These are phyloP conservation scores for Neobulgaria alba DNA, from an alignment of 2,329 filamentous ascomycete species.

Conservation along the genomic window DNA sequence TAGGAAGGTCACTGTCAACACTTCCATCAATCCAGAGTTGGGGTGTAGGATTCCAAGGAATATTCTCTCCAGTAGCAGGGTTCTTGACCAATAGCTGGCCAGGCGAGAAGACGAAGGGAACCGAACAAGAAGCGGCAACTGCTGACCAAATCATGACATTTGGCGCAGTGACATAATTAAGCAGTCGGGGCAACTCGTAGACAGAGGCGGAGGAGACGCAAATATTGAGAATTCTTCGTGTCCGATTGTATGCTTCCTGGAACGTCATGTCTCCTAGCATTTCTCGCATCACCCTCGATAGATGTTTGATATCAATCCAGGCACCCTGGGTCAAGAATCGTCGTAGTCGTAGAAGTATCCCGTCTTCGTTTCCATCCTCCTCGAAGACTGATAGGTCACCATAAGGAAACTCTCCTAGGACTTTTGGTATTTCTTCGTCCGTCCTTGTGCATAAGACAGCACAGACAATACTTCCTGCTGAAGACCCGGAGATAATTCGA, in stretches of 20 bases:
- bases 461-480: conserved; percentile 61
- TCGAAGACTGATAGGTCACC: conserved; percentile 58
- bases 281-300: conserved; percentile 71
- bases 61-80: conserved; percentile 65
- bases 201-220: conserved; percentile 82
- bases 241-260: conserved; percentile 92
- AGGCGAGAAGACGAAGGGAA: conserved; percentile 77
- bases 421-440: conserved; percentile 51
- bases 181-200: conserved; percentile 75
- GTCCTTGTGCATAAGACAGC: conserved; percentile 55
- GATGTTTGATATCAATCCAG: conserved; percentile 75
- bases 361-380: conserved; percentile 47
- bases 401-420: conserved; percentile 50
- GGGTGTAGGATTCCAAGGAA: conserved; percentile 78
- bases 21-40: conserved; percentile 91
- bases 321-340: conserved; percentile 73
- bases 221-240: conserved; percentile 84
- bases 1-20: conserved; percentile 88
- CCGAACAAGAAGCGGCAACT: conserved; percentile 90
- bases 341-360: conserved; percentile 58
- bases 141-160: conserved; percentile 96
- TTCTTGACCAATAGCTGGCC: conserved; percentile 78
- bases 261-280: conserved; percentile 88
- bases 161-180: conserved; percentile 90
- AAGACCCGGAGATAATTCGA: conserved; percentile 60